Evolutionary conservation across 495 filamentous ascomycete species (phyloP), one percentile per base, ranked within the genome.

Genomic region (Sphaerosporella brunnea): DNA sequence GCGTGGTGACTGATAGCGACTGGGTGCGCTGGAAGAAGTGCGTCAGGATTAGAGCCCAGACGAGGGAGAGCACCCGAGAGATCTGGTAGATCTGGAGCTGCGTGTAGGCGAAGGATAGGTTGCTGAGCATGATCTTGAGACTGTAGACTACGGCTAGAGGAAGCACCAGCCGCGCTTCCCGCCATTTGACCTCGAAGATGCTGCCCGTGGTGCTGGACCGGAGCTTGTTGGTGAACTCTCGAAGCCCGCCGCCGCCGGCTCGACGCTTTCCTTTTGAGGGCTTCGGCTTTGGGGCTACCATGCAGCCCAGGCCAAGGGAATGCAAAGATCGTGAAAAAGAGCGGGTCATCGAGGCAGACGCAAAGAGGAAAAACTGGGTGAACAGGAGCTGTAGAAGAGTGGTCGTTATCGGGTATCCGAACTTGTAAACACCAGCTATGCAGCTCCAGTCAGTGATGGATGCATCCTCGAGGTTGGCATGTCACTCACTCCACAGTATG

Each of bases 341-440:
- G 32, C 66, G 53, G 1, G 64, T 69, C 13, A 69, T 47, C 18
- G 61, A 62, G 16, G 68, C 58, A 19, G 52, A 57, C 28, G 63
- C 54, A 15, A 63, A 48, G 16, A 69, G 59, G 18, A 69, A 62
- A 21, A 69, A 32, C 37, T 70, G 67, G 9, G 70, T 66, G 39
- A 71, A 60, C 28, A 69, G 41, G 34, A 73, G 62, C 44, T 73
- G 64, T n/a, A 72, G 40, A 8, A 69, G 59, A 0, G 69, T 68
- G 21, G 66, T 62, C 11, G 69, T 66, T 4, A 73, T 48, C 13
- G 70, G 70, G 45, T 71, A 73, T 23, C 61, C 62, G 48, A 73
- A 71, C 58, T 70, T 73, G 44, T 72, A 71, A 18, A 68, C 67
- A 30, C 69, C 70, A 32, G 68, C 68, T 68, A n/a, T n/a, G n/a